Conservation (phyloP, 169 alveolate species). For the Sarcocystis neurona region DNA sequence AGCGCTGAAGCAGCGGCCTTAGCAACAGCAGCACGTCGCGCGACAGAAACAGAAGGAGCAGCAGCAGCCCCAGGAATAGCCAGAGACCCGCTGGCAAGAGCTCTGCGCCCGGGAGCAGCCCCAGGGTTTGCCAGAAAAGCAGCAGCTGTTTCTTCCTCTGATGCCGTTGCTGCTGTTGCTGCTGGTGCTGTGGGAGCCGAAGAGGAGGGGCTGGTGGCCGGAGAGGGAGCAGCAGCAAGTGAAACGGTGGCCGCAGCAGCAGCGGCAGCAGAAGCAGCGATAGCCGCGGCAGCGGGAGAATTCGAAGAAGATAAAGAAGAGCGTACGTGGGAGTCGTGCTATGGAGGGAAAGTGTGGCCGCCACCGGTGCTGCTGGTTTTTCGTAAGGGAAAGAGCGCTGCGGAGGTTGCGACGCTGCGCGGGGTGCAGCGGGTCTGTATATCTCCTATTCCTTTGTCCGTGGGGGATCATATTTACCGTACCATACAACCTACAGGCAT, state of each 20-base stretch:
- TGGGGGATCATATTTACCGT: conserved; percentile 7
- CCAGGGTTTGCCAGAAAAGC: no score
- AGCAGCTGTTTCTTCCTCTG: no score
- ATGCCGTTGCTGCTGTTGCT: no score
- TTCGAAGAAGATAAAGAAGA: background rate
- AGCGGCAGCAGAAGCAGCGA: background rate
- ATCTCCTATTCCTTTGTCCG: background rate
- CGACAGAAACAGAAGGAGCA: no score
- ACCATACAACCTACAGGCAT: background rate
- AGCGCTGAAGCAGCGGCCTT: no score
- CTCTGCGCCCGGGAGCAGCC: no score
- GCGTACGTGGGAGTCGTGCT: background rate
- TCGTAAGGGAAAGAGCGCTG: background rate
- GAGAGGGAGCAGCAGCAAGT: no score
- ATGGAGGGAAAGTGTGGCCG: background rate
- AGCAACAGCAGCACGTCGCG: no score
- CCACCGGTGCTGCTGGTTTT: background rate
- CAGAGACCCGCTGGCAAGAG: no score
- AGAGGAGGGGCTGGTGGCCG: no score
- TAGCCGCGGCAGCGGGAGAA: background rate
- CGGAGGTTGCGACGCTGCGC: background rate
- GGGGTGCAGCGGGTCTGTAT: background rate
- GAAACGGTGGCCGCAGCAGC: background rate
- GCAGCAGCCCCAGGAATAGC: no score
- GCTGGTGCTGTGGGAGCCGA: no score